phyloP scores from a whole-genome alignment of 1,284 basidiomycete species.

The Ceratobasidium sp. region DNA sequence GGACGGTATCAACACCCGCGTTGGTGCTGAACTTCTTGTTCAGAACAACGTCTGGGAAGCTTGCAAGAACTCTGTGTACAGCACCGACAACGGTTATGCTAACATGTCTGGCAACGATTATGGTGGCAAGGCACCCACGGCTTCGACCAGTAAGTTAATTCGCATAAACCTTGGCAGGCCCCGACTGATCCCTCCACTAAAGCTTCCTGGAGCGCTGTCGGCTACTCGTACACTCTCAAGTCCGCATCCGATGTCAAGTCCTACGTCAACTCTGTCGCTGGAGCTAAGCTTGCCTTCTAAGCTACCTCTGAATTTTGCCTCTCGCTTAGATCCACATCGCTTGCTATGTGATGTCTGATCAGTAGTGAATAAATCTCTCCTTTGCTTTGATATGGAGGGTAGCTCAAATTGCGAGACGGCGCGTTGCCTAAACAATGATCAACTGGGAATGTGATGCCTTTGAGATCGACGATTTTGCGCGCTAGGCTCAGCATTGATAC shows the following conservation, averaged over 20 bases:
- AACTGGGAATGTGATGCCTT: too few relatives aligned
- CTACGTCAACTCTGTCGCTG: too few relatives aligned
- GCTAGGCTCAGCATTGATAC: too few relatives aligned
- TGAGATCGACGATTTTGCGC: too few relatives aligned
- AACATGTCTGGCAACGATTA: not conserved
- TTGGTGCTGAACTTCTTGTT: slow-evolving; percentile 55
- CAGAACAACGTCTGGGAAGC: slow-evolving; percentile 16
- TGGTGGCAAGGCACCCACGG: not conserved
- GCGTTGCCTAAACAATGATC: too few relatives aligned
- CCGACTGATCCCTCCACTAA: not conserved
- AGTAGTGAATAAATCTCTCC: not conserved
- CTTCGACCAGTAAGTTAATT: slow-evolving; percentile 8
- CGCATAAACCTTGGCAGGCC: too few relatives aligned
- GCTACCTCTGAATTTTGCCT: not conserved
- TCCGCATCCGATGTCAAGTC: not conserved
- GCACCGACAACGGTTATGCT: slow-evolving; percentile 34
- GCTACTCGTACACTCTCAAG: slow-evolving; percentile 23
- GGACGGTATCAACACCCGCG: slow-evolving; percentile 65
- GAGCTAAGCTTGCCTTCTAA: slow-evolving; percentile 8
- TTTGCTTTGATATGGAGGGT: not conserved
- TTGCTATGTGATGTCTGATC: not conserved
- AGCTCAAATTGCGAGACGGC: too few relatives aligned
- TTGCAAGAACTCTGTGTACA: slow-evolving; percentile 22
- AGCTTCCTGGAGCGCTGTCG: slow-evolving; percentile 20
- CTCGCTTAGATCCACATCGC: not conserved